phyloP scores from a whole-genome alignment of 164 flowering plant genomes.

The Cinnamomum chago region DNA sequence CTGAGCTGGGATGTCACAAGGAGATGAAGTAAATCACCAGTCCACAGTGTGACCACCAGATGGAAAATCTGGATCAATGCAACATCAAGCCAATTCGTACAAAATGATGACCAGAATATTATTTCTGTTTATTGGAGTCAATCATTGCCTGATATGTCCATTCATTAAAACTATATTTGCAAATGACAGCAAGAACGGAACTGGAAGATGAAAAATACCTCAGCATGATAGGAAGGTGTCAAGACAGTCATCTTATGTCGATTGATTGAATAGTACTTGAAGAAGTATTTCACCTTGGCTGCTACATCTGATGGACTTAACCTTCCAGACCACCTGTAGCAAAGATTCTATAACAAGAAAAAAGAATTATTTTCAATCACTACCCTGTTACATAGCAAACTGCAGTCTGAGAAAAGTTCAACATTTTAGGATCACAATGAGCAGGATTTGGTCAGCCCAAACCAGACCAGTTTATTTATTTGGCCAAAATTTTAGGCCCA shows the following conservation, averaged over 20 bases:
- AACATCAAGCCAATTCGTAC: background rate
- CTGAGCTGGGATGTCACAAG: background rate
- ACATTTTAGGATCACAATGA: background rate
- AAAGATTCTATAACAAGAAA: slow-evolving; percentile 57
- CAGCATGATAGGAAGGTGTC: slow-evolving; percentile 96
- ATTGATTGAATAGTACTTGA: slow-evolving; percentile 93
- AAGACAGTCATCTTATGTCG: slow-evolving; percentile 95
- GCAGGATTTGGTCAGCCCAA: background rate
- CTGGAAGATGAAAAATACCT: slow-evolving; percentile 39
- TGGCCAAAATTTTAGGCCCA: background rate
- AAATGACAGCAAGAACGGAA: background rate
- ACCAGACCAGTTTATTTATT: background rate
- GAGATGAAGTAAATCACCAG: background rate
- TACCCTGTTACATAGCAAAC: background rate
- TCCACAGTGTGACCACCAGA: background rate
- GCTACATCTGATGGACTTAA: slow-evolving; percentile 69
- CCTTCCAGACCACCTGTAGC: slow-evolving; percentile 76
- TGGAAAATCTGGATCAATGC: background rate
- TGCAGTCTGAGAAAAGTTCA: background rate
- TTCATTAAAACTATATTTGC: background rate
- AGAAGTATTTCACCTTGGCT: slow-evolving; percentile 89
- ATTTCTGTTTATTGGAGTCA: background rate
- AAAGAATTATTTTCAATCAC: background rate
- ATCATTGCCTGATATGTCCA: background rate
- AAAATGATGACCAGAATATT: background rate